Conservation (phyloP, 352 stramenopile genomes). For the Phytopythium delawarense region DNA sequence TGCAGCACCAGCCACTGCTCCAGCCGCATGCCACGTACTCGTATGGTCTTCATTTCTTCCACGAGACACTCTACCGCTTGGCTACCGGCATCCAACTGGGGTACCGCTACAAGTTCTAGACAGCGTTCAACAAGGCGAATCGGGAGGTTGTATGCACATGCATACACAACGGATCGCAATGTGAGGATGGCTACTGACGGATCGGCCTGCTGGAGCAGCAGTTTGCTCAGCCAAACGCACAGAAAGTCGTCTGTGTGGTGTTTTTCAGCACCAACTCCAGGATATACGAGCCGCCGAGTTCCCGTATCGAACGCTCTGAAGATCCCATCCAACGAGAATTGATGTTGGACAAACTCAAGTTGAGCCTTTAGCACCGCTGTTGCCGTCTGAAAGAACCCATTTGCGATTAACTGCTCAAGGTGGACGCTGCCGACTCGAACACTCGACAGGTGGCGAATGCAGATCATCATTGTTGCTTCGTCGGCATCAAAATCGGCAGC, state of each 20-base stretch:
- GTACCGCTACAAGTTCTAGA: not conserved
- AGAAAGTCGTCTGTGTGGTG: not conserved
- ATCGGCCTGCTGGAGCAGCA: not conserved
- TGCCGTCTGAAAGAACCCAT: conserved; percentile 12
- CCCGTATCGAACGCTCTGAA: not conserved
- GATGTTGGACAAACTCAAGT: not conserved
- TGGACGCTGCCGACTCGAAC: not conserved
- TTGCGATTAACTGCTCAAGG: not conserved
- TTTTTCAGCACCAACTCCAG: not conserved
- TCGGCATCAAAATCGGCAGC: not conserved
- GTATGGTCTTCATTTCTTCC: conserved; percentile 6
- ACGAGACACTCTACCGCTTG: not conserved
- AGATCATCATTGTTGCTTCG: not conserved
- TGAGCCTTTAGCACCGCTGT: not conserved
- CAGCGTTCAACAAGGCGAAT: conserved; percentile 12
- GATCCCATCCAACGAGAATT: not conserved
- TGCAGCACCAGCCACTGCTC: conserved; percentile 25
- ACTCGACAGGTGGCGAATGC: not conserved
- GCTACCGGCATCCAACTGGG: no score
- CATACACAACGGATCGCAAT: conserved; percentile 15
- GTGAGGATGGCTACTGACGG: not conserved
- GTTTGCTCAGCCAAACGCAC: not conserved
- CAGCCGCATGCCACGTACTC: conserved; percentile 23
- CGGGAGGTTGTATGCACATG: conserved; percentile 25
- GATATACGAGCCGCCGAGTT: not conserved